Evolutionary conservation across 2,329 filamentous ascomycete species (phyloP), one percentile per base, ranked within the genome.

Genomic region (Calonectria henricotiae): DNA sequence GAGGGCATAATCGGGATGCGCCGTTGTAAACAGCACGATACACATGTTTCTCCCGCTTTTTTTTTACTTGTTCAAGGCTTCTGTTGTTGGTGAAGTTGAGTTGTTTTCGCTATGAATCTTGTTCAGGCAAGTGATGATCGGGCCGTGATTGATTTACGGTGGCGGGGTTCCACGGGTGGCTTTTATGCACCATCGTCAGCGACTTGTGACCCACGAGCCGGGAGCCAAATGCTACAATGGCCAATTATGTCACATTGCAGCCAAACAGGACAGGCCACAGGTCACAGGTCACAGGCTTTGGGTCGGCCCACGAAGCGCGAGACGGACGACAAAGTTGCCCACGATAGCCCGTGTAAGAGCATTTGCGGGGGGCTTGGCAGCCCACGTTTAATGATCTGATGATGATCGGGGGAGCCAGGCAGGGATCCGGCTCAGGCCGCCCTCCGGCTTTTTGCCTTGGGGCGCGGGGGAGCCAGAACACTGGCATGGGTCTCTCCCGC

Each of bases 21-120:
- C 88, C 20, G 93, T 95, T 30, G 93, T 94, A 69, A 94, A 85
- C 54, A 95, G 85, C 60, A 90, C 91, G 83, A 95, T 95, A 80
- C 93, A 95, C 93, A 95, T 95, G 30, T 23, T 72, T 65, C 62
- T 46, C 15, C 4, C 62, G 30, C 37, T 32, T 43, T 61, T 58
- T 69, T 35, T 39, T 30, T 27, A 62, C 27, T 60, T 20, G 20
- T 69, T 60, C 60, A 61, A 44, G 25, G 55, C 47, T 62, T 39
- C 63, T n/a, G 35, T n/a, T 55, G 67, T 62, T 67, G 66, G 9
- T 39, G 55, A 49, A 55, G 58, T 67, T 35, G 46, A 70, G 47
- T 49, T 58, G n/a, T 62, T 67, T 41, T 43, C 43, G n/a, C 73
- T 68, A 60, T 65, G 72, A 61, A 68, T 25, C 72, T 71, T 68